Evolutionary conservation across 2,329 filamentous ascomycete genomes (phyloP), one percentile per base, ranked within the genome.

Genomic region (Lecanicillium sp.): DNA sequence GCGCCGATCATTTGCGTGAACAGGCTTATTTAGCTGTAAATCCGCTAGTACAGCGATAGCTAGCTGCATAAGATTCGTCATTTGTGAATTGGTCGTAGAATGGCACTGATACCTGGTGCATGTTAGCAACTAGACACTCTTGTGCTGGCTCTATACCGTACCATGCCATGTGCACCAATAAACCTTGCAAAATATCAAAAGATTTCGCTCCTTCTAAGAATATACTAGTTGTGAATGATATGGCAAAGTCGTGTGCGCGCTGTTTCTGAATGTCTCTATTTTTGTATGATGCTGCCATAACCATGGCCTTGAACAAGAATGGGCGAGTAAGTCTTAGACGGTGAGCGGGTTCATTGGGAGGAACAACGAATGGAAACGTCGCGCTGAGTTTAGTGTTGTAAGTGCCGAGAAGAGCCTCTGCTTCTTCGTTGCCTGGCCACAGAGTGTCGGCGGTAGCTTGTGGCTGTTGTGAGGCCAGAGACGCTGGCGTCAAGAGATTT

Each of bases 261-360:
- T 18, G 33, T 20, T 28, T 41, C 28, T 41, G 38, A 11, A 41
- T 5, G 9, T 41, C 38, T 22, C 38, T 22, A 12, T 32, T 32
- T 22, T 27, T 27, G 17, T 36, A 35, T 16, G 38, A 30, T 3
- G 38, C 38, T 8, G 38, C 38, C 27, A 25, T 41, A 12, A 41
- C 28, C 38, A 41, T 35, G 9, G 38, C 38, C 33, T 41, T 41
- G 18, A 41, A 35, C 9, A 41, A 20, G 20, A 30, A 41, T 15
- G 38, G 38, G 7, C 38, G 16, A 17, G 27, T 36, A 2, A 28
- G 3, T 2, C 38, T 27, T 2, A 41, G 19, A n/a, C 31, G 15
- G 13, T 14, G 9, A 2, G 33, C 33, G 8, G 27, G 18, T 8
- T 25, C 3, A 8, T 9, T 14, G 3, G 38, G 33, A 3, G 20